phyloP scores from a whole-genome alignment of 331 rosid species.

The Spiraea crenata region DNA sequence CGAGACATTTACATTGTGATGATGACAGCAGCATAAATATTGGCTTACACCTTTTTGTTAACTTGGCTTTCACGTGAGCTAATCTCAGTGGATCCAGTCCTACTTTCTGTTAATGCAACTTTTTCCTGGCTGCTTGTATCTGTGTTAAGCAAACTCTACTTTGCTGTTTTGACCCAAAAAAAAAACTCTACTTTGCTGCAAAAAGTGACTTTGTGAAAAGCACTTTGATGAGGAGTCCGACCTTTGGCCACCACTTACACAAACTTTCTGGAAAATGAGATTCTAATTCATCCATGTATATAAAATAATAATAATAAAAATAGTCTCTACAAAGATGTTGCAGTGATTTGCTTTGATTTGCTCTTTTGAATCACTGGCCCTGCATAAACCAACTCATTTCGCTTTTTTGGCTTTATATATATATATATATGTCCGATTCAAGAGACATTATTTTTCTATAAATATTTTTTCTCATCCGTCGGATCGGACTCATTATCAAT shows the following conservation, averaged over 20 bases:
- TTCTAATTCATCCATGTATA: neutral
- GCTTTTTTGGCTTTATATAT: neutral
- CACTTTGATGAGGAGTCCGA: neutral
- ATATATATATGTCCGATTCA: too few relatives aligned
- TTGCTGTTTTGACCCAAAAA: too few relatives aligned
- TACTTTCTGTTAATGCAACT: neutral
- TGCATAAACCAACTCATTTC: too few relatives aligned
- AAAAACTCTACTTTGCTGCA: neutral
- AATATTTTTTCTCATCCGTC: too few relatives aligned
- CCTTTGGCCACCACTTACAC: slow-evolving; percentile 15
- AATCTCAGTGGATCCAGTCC: neutral
- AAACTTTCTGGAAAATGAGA: neutral
- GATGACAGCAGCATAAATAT: neutral
- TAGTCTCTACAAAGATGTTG: neutral
- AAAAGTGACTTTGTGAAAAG: slow-evolving; percentile 14
- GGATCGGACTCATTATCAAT: too few relatives aligned
- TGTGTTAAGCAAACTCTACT: neutral
- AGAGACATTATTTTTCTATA: too few relatives aligned
- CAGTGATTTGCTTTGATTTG: neutral
- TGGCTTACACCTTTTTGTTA: neutral
- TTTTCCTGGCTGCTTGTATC: neutral
- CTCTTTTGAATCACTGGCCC: too few relatives aligned
- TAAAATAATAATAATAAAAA: too few relatives aligned
- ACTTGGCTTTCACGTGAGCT: slow-evolving; percentile 21
- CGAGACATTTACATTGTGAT: neutral